Evolutionary conservation across 495 filamentous ascomycete genomes (phyloP), one percentile per base, ranked within the genome.

Genomic region (Trichoderma virens): DNA sequence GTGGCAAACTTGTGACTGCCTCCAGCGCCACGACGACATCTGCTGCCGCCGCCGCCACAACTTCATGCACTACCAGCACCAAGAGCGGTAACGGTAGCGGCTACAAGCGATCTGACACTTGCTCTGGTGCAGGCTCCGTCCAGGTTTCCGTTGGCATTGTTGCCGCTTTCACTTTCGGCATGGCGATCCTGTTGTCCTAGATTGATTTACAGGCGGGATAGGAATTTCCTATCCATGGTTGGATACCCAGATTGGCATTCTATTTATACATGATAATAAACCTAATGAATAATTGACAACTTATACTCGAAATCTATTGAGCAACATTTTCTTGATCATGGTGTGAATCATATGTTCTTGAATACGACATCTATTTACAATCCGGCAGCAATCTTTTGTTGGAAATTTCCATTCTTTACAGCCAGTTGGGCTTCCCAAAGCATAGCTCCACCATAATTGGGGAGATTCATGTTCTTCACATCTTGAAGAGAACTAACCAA

Each of bases 401-500:
- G 62, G 39, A 45, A 63, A 25, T 63, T 63, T 18, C 43, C 30
- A 14, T 63, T 63, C 62, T 63, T 28, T 8, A 63, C 62, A 7
- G 38, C 62, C 8, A 63, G 28, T 28, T 63, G 43, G 13, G 43
- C 62, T 14, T 63, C 38, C 62, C 38, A 54, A 5, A 63, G 62
- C 62, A 54, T 63, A 31, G 34, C 28, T n/a, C 39, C 62, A 23
- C 62, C 62, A 47, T 31, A n/a, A 43, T 63, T 63, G 62, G 38
- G 38, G 16, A 47, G 62, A 43, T 56, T 31, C 8, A 63, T 25
- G 2, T 41, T 43, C 11, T 30, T 13, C 28, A 63, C 62, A 5
- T 27, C 28, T 25, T 63, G 43, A 7, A 14, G 30, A 28, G 62
- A n/a, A n/a, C n/a, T n/a, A n/a, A n/a, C n/a, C n/a, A n/a, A n/a